These are phyloP conservation scores for Fusarium kyushuense DNA, from an alignment of 2,329 filamentous ascomycete genomes.

Conservation along the genomic window DNA sequence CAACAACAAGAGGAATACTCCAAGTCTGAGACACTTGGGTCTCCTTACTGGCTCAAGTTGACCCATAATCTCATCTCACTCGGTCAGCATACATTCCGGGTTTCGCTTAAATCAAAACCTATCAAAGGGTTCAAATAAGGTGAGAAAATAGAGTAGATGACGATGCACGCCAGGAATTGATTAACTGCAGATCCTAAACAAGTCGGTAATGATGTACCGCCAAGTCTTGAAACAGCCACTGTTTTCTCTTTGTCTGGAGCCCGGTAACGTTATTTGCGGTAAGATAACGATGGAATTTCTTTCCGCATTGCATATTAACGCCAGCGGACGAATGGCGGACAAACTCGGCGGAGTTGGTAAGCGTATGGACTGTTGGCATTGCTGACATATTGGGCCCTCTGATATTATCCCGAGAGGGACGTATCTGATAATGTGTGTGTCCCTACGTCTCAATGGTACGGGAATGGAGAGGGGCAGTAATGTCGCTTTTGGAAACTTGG, in stretches of 20 bases:
- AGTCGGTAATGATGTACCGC: neutral
- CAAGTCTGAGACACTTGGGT: neutral
- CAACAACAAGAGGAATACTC: conserved; percentile 2
- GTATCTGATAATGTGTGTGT: neutral
- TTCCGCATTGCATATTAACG: neutral
- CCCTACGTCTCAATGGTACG: neutral
- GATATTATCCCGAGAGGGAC: neutral
- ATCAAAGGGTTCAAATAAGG: conserved; percentile 2
- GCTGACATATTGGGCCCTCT: neutral
- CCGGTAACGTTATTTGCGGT: neutral
- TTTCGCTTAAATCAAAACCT: conserved; percentile 3
- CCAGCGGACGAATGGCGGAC: conserved; percentile 29
- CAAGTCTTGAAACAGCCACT: neutral
- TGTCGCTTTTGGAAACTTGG: neutral
- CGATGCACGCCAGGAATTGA: conserved; percentile 4
- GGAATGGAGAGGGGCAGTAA: neutral
- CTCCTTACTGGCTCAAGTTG: conserved; percentile 1
- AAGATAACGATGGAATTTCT: neutral
- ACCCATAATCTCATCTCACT: conserved; percentile 28
- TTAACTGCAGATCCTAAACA: conserved; percentile 23
- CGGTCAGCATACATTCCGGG: conserved; percentile 28
- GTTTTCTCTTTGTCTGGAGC: neutral
- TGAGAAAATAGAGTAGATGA: neutral
- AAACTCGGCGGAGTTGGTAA: conserved; percentile 35
- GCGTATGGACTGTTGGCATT: conserved; percentile 1